Conservation (phyloP, 1,284 basidiomycete species). For the Moesziomyces parantarcticus region DNA sequence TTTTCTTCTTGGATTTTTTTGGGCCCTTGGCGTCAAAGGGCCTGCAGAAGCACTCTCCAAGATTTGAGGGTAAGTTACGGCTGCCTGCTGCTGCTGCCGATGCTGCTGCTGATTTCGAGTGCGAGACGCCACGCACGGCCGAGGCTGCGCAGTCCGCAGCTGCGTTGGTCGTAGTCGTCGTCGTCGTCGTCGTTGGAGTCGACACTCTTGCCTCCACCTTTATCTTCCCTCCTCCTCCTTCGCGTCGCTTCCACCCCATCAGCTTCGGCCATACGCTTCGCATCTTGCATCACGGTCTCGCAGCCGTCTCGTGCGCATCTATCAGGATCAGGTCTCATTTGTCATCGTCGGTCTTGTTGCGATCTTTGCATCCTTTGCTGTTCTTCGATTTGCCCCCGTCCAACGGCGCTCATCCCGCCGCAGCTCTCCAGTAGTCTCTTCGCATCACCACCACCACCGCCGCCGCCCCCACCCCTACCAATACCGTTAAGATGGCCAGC, state of each 20-base stretch:
- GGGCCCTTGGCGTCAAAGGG: no score
- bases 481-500: conserved; percentile 24
- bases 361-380: background rate
- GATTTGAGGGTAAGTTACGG: no score
- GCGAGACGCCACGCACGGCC: no score
- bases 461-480: no score
- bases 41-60: no score
- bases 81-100: no score
- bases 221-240: background rate
- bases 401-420: background rate
- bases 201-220: background rate
- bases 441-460: background rate
- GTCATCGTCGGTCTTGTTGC: background rate
- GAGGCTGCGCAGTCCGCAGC: no score
- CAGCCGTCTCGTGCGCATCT: background rate
- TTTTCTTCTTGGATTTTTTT: background rate
- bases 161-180: no score
- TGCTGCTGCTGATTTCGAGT: no score
- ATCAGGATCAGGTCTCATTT: background rate
- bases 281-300: background rate
- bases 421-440: background rate
- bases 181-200: no score
- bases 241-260: background rate
- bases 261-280: background rate
- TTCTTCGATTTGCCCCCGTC: background rate